Evolutionary conservation across 306 rosid genomes (phyloP).

Genomic region (Vicia sativa): DNA sequence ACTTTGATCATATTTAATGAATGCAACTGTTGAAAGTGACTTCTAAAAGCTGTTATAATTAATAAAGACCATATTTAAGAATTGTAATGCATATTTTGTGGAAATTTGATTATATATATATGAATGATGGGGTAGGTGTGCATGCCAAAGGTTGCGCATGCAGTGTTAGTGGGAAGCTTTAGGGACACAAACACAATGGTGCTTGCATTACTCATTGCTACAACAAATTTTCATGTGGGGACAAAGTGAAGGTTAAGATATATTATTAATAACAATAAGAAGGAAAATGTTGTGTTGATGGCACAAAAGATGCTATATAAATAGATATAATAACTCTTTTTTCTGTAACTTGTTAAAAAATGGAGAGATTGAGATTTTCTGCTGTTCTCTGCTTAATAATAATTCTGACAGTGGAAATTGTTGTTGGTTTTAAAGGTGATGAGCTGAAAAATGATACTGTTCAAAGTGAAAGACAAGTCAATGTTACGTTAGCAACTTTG

Average conservation of each 20-base stretch:
- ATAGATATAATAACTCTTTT: not conserved
- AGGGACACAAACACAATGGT: constrained; percentile 21
- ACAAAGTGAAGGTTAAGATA: constrained; percentile 61
- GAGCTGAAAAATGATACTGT: constrained; percentile 41
- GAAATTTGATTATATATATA: not conserved
- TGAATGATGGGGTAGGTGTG: no score
- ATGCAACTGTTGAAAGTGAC: constrained; percentile 10
- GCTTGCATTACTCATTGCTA: constrained; percentile 20
- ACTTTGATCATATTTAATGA: constrained; percentile 10
- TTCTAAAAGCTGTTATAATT: constrained; percentile 24
- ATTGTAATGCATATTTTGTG: constrained; percentile 7
- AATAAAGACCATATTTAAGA: constrained; percentile 2
- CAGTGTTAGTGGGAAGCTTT: constrained; percentile 38
- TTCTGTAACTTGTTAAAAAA: constrained; percentile 23
- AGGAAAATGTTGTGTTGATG: constrained; percentile 10
- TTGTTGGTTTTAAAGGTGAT: constrained; percentile 36
- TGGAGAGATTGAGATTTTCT: constrained; percentile 37
- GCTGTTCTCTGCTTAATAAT: constrained; percentile 42
- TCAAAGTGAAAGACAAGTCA: constrained; percentile 31
- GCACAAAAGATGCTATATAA: constrained; percentile 15
- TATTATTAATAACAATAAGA: constrained; percentile 9
- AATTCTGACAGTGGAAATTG: constrained; percentile 39
- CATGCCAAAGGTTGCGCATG: constrained; percentile 33
- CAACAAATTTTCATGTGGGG: constrained; percentile 47
- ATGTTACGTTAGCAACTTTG: constrained; percentile 32